Conservation (phyloP, 352 stramenopile species). For the Phytophthora rubi region DNA sequence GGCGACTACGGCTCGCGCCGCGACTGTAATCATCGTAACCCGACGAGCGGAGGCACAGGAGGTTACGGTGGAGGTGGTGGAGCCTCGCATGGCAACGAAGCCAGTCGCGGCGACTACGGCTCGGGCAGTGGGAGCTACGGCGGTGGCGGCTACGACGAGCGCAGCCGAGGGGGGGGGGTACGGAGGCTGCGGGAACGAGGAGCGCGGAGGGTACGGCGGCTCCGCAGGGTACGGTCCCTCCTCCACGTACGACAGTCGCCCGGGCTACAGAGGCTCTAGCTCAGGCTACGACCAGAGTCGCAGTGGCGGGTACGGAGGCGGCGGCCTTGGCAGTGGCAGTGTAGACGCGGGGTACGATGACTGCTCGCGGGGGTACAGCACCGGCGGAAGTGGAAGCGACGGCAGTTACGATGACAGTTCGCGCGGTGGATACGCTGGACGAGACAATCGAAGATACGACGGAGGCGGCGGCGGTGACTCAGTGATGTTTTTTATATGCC, state of each 20-base stretch:
- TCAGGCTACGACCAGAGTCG: constrained; percentile 10
- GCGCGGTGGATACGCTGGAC: too few species aligned
- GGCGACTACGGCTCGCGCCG: too few species aligned
- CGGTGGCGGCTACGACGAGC: constrained; percentile 31
- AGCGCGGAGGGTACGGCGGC: constrained; percentile 1
- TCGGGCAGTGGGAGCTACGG: constrained; percentile 24
- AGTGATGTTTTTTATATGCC: too few species aligned
- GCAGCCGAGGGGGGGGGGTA: constrained; percentile 14
- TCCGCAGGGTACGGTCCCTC: background rate
- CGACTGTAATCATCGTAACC: too few species aligned
- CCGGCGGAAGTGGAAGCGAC: too few species aligned
- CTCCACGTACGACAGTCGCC: constrained; percentile 15
- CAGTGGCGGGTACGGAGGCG: constrained; percentile 11
- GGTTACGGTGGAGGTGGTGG: background rate
- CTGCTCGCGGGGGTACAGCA: background rate
- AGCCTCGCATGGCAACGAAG: constrained; percentile 26
- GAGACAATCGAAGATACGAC: too few species aligned
- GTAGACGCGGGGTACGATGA: background rate
- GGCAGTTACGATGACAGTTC: too few species aligned
- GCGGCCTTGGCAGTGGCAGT: background rate
- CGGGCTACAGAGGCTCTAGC: too few species aligned
- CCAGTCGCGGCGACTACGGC: constrained; percentile 12
- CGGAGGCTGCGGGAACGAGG: constrained; percentile 9
- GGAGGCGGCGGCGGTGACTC: too few species aligned
- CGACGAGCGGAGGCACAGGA: too few species aligned